Conservation (phyloP, 1,284 basidiomycete species). For the Thecaphora frezii region DNA sequence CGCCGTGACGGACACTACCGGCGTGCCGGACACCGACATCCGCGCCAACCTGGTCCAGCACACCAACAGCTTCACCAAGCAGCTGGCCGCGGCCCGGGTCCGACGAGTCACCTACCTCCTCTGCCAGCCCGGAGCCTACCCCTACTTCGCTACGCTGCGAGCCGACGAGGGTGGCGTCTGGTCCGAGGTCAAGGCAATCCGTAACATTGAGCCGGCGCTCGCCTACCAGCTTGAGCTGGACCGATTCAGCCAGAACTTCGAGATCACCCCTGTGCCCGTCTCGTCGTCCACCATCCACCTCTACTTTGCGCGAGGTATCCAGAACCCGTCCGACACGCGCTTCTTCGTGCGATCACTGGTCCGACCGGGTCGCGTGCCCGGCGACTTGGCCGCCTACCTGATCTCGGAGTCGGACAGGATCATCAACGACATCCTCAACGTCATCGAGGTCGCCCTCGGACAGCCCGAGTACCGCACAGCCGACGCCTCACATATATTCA, state of each 20-base stretch:
- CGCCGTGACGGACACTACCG: conserved; percentile 66
- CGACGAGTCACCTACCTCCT: conserved; percentile 90
- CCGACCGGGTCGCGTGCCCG: conserved; percentile 88
- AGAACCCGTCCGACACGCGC: conserved; percentile 91
- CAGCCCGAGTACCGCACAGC: conserved; percentile 56
- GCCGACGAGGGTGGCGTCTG: conserved; percentile 69
- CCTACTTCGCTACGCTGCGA: conserved; percentile 90
- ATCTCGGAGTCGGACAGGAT: conserved; percentile 97
- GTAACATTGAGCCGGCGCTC: conserved; percentile 96
- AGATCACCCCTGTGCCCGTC: conserved; percentile 74
- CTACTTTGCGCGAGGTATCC: conserved; percentile 90
- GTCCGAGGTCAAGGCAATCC: conserved; percentile 93
- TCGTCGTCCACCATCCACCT: conserved; percentile 75
- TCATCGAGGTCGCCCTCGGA: conserved; percentile 69
- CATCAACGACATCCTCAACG: conserved; percentile 89
- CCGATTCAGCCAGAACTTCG: conserved; percentile 87
- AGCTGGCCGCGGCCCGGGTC: conserved; percentile 75
- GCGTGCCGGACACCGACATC: conserved; percentile 77
- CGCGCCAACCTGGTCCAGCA: conserved; percentile 73
- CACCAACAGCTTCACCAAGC: conserved; percentile 71
- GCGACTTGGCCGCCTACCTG: conserved; percentile 92
- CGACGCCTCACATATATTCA: conserved; percentile 61
- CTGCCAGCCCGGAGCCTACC: conserved; percentile 87
- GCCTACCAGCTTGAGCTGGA: conserved; percentile 97
- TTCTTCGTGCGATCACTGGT: conserved; percentile 98